Evolutionary conservation across 225 moss, liverwort and hornwort species (phyloP), one percentile per base, ranked within the genome.

Genomic region (Pseudoscleropodium purum): DNA sequence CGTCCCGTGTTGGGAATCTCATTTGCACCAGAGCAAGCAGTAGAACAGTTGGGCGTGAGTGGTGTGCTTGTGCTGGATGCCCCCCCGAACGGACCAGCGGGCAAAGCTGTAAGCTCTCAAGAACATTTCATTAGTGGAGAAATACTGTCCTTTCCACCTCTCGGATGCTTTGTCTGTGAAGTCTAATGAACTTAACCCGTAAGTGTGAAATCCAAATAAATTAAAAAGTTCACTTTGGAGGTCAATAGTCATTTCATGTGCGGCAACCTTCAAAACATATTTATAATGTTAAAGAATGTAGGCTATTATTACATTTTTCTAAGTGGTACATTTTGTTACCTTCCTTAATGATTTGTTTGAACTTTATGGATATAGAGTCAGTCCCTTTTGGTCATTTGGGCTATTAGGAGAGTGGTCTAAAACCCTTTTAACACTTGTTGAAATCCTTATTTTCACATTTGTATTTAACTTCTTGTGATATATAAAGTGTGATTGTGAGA

Each of bases 11-110:
- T 97, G 82, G 99, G 99, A 75, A 97, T 99, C 82, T 97, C 97
- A 64, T 99, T 97, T 93, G 97, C 99, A n/a, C 99, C 95, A 10
- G 97, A 99, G 89, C 97, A 99, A 94, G 96, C 96, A 84, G 97
- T 99, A 59, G 97, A 99, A 86, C 99, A 97, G 90, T 91, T 99
- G 82, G 99, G 97, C 83, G 97, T 99, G 80, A 97, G 97, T 84
- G 97, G 99, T 77, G 97, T 99, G 83, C 92, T 97, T 87, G 99
- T 99, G 86, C 93, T 99, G 78, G 99, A 99, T 91, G 99, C 99
- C 61, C 99, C 99, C 41, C 96, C 95, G 25, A 93, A 90, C 80
- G 97, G 97, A 61, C 99, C 97, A 60, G 99, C 99, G 70, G 99
- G 99, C 87, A 99, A 96, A 92, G 99, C 97, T 92, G 99, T 99